A percentile compares a stretch with the other conserved stretches of the same genome.
These are phyloP conservation scores for Sporobolomyces roseus DNA, from an alignment of 768 basidiomycete species.

Conservation along the genomic window DNA sequence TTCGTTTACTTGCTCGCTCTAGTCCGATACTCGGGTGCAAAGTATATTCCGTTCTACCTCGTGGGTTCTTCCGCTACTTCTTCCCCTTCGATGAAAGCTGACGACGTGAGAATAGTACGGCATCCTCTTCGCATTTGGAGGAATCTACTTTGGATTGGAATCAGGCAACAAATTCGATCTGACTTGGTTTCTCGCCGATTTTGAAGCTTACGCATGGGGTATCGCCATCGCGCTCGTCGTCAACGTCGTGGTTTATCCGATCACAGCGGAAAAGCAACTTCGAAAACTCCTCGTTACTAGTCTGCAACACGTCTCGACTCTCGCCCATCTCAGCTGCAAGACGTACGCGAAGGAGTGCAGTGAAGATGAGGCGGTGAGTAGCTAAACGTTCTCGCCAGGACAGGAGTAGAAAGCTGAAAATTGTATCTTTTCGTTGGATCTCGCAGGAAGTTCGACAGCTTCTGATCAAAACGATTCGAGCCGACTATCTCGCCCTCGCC, in stretches of 20 bases:
- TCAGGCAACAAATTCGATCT: constrained; percentile 7
- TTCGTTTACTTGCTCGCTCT: constrained; percentile 43
- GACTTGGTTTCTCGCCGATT: constrained; percentile 42
- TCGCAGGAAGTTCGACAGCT: constrained; percentile 36
- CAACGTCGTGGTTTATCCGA: constrained; percentile 45
- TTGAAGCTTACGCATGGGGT: constrained; percentile 45
- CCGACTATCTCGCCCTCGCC: constrained; percentile 34
- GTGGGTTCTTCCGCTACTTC: constrained; percentile 6
- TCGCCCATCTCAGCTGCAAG: constrained; percentile 37
- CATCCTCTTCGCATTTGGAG: constrained; percentile 36
- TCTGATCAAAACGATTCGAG: constrained; percentile 33
- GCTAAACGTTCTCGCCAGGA: too few species aligned
- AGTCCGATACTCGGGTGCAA: constrained; percentile 26
- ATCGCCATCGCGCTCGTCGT: constrained; percentile 45
- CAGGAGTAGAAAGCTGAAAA: too few species aligned
- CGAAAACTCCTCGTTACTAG: constrained; percentile 42
- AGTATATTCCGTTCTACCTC: constrained; percentile 36
- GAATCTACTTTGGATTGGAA: constrained; percentile 28
- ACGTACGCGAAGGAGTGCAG: constrained; percentile 25
- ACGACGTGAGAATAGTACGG: constrained; percentile 16
- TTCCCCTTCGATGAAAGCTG: background rate
- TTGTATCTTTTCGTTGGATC: background rate
- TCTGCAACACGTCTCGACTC: constrained; percentile 36
- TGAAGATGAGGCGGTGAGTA: constrained; percentile 34
- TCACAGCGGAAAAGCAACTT: constrained; percentile 44